These are phyloP conservation scores for Microsporum ferrugineum DNA, from an alignment of 2,329 filamentous ascomycete genomes.

Conservation along the genomic window DNA sequence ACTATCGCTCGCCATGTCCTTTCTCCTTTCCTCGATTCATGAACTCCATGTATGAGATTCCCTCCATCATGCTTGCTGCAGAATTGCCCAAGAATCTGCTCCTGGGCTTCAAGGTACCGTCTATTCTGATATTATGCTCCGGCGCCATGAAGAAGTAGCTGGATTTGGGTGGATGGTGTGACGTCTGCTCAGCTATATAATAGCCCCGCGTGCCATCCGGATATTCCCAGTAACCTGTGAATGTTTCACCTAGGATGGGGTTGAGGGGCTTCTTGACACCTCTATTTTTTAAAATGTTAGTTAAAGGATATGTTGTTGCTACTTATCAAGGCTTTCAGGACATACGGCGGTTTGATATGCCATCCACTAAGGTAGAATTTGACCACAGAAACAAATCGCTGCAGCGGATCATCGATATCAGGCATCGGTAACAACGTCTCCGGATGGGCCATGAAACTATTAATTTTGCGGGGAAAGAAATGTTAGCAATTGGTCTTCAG, in stretches of 20 bases:
- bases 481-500: not conserved
- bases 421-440: slow-evolving; percentile 87
- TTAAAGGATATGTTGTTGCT: not conserved
- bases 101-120: slow-evolving; percentile 86
- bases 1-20: slow-evolving; percentile 74
- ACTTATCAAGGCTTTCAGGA: slow-evolving; percentile 15
- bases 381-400: slow-evolving; percentile 87
- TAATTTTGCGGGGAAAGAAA: not conserved
- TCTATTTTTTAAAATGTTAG: slow-evolving; percentile 36
- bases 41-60: slow-evolving; percentile 74
- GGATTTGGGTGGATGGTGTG: slow-evolving; percentile 94
- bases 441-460: slow-evolving; percentile 97
- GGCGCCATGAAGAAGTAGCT: slow-evolving; percentile 99
- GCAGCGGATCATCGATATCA: slow-evolving; percentile 72
- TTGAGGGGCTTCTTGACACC: slow-evolving; percentile 98
- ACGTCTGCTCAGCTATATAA: slow-evolving; percentile 96
- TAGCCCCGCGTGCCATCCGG: slow-evolving; percentile 74
- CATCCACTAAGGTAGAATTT: slow-evolving; percentile 98
- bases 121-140: slow-evolving; percentile 84
- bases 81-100: slow-evolving; percentile 96
- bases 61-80: slow-evolving; percentile 96
- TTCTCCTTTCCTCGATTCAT: slow-evolving; percentile 59
- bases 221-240: slow-evolving; percentile 92
- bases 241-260: slow-evolving; percentile 88
- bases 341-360: slow-evolving; percentile 95